phyloP scores from a whole-genome alignment of 495 filamentous ascomycete genomes.

The Letharia lupina region DNA sequence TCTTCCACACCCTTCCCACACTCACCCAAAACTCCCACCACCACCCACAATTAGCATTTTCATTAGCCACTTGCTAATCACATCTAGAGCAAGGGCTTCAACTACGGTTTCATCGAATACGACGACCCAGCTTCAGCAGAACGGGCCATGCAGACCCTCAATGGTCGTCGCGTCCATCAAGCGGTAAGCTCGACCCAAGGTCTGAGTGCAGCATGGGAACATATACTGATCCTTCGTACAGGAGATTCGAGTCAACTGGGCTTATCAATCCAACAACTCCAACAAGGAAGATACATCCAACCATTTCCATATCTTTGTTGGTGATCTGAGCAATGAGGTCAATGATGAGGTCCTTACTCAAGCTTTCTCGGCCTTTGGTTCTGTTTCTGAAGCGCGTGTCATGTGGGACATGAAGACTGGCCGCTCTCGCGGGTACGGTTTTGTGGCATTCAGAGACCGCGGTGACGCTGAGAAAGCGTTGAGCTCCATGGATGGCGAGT shows the following conservation, averaged over 20 bases:
- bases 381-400: conserved; percentile 95
- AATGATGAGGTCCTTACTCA: conserved; percentile 93
- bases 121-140: conserved; percentile 95
- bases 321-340: conserved; percentile 96
- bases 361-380: conserved; percentile 94
- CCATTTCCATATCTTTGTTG: conserved; percentile 99
- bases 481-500: conserved; percentile 97
- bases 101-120: conserved; percentile 99
- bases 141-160: conserved; percentile 92
- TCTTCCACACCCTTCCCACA: background rate
- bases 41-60: background rate
- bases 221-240: conserved; percentile 31
- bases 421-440: conserved; percentile 92
- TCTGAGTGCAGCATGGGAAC: background rate
- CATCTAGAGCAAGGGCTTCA: conserved; percentile 79
- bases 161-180: conserved; percentile 91
- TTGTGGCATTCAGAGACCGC: conserved; percentile 95
- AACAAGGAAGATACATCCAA: conserved; percentile 98
- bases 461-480: conserved; percentile 91
- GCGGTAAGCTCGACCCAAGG: conserved; percentile 47
- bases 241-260: conserved; percentile 99
- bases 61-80: background rate
- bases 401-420: conserved; percentile 99
- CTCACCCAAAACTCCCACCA: background rate
- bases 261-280: conserved; percentile 89